Evolutionary conservation across 192 early-diverging fungal species (phyloP).

Genomic region (Coemansia guatemalensis): DNA sequence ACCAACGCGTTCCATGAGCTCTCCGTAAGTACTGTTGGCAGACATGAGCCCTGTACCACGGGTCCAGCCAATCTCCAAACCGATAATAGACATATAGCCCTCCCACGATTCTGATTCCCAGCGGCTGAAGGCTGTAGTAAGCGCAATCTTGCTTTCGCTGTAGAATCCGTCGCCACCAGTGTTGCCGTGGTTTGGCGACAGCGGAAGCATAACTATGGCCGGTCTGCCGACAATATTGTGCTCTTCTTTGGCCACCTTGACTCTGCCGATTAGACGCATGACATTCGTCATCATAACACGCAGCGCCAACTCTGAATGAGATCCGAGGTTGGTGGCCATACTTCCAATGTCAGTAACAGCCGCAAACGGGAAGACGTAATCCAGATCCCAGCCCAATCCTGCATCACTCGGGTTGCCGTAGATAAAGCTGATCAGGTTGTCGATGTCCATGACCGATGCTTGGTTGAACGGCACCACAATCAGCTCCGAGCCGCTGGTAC

Average conservation of each 20-base stretch:
- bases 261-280: slow-evolving; percentile 76
- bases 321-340: slow-evolving; percentile 78
- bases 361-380: slow-evolving; percentile 92
- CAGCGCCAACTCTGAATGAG: slow-evolving; percentile 85
- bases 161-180: slow-evolving; percentile 93
- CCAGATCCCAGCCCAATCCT: slow-evolving; percentile 87
- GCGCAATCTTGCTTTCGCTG: slow-evolving; percentile 86
- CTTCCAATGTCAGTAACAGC: slow-evolving; percentile 85
- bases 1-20: slow-evolving; percentile 79
- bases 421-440: slow-evolving; percentile 77
- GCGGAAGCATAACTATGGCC: slow-evolving; percentile 78
- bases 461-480: slow-evolving; percentile 95
- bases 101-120: slow-evolving; percentile 91
- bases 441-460: slow-evolving; percentile 80
- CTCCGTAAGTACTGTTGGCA: slow-evolving; percentile 79
- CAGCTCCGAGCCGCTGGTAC: slow-evolving; percentile 81
- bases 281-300: slow-evolving; percentile 93
- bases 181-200: slow-evolving; percentile 94
- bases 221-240: slow-evolving; percentile 72
- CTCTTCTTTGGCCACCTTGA: slow-evolving; percentile 80
- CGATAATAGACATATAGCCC: slow-evolving; percentile 79
- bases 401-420: slow-evolving; percentile 58
- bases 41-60: slow-evolving; percentile 94
- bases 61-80: slow-evolving; percentile 95
- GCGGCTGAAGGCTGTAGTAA: slow-evolving; percentile 87